These are phyloP conservation scores for Gonium pectorale DNA, from an alignment of 139 green algal genomes.

Conservation along the genomic window DNA sequence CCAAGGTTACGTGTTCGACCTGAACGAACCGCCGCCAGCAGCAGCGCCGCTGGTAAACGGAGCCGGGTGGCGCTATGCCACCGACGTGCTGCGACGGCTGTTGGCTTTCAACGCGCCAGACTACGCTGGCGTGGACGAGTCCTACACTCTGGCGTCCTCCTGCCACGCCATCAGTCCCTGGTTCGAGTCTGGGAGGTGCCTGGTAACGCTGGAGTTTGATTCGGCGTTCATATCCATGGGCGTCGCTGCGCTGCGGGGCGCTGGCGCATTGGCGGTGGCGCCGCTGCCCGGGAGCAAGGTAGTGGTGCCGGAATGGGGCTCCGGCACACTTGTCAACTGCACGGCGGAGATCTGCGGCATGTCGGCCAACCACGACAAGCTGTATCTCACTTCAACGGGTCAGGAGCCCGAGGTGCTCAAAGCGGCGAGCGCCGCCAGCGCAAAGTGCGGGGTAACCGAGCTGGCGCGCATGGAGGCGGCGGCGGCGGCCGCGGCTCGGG, in stretches of 20 bases:
- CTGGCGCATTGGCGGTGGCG: neutral
- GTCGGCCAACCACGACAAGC: conserved; percentile 19
- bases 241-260: neutral
- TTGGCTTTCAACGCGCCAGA: conserved; percentile 21
- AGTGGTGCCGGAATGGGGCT: neutral
- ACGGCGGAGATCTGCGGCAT: neutral
- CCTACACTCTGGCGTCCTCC: neutral
- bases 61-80: conserved; percentile 1
- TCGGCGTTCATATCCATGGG: neutral
- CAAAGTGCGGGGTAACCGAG: neutral
- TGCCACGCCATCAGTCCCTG: neutral
- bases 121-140: neutral
- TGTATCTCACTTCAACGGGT: neutral
- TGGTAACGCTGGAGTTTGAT: conserved; percentile 25
- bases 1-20: conserved; percentile 30
- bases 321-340: too few relatives aligned
- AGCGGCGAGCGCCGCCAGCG: neutral
- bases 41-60: conserved; percentile 14
- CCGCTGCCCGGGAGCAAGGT: conserved; percentile 4
- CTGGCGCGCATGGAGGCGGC: conserved; percentile 7
- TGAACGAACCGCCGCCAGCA: neutral
- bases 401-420: neutral
- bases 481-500: conserved; percentile 1
- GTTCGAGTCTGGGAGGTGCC: neutral
- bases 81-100: neutral